Evolutionary conservation across 176 grass and related monocot species (phyloP).

Genomic region (Thinopyrum elongatum): DNA sequence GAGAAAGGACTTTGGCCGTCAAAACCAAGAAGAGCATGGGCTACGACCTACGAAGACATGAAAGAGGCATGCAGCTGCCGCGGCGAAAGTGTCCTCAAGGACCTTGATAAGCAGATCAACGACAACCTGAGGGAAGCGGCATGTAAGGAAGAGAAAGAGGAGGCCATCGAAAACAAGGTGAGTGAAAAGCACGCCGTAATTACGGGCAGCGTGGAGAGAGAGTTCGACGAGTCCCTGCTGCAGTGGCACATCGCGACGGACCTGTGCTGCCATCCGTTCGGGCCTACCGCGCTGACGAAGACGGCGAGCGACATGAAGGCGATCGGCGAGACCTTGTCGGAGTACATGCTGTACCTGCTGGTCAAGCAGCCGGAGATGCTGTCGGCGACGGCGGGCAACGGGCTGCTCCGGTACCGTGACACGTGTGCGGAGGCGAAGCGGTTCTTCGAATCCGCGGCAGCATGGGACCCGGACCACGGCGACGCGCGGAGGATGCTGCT

Average conservation of each 20-base stretch:
- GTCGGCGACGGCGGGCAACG: no score
- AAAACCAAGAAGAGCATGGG: fast-evolving
- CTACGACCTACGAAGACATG: background rate
- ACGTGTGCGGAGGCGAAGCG: no score
- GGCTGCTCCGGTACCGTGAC: no score
- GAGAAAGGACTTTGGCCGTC: fast-evolving
- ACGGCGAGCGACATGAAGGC: no score
- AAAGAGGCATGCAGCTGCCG: background rate
- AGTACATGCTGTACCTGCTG: background rate
- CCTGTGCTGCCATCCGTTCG: background rate
- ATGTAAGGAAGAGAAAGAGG: background rate
- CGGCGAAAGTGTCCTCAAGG: fast-evolving
- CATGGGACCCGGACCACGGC: no score
- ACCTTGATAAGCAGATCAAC: background rate
- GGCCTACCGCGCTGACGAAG: fast-evolving
- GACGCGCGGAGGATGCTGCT: no score
- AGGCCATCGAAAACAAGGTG: no score
- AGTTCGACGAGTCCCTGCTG: constrained; percentile 24
- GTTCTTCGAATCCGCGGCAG: no score
- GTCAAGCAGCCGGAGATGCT: constrained; percentile 33
- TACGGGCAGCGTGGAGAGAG: fast-evolving
- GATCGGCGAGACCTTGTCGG: background rate
- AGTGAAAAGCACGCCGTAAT: fast-evolving
- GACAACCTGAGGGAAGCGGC: background rate
- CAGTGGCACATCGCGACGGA: constrained; percentile 37